Base-by-base conservation (phyloP, 2,329 filamentous ascomycete genomes). In the Fusarium newnesense region DNA sequence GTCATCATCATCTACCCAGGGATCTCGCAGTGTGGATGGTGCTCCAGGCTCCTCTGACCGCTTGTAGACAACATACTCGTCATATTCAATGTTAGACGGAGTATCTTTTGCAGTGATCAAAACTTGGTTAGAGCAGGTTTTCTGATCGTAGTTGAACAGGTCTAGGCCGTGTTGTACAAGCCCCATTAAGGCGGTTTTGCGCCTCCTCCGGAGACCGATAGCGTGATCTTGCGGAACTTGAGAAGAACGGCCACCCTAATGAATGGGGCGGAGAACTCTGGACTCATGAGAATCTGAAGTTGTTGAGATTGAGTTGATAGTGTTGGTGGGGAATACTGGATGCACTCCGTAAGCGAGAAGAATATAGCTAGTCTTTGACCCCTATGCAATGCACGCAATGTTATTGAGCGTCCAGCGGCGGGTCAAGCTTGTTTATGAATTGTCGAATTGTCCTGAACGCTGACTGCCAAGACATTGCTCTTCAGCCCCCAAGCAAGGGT, bases 51-150 rank as follows among this genome's bases (percentile, higher is more conserved):
- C 70, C 52, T 76, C 67, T 37, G 67, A 61, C 60, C 74, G 71
- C 47, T 77, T 79, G 44, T 81, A 83, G 44, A 82, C 81, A 30
- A 82, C 81, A 53, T 82, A 83, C 72, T 83, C 81, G 39, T 83
- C 81, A 42, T 82, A 83, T 58, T 80, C 82, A 36, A 82, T 75
- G 58, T 80, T 79, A 28, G 81, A 83, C 39, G 72, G 73, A 10
- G 76, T 71, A 9, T 73, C 72, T 9, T 78, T 69, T 15, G 78
- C 75, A 10, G 73, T 77, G 50, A 83, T 74, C n/a, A 83, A 76
- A 47, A 83, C 76, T 56, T 81, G 79, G n/a, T 73, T 74, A 44
- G 80, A 79, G 49, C 80, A 77, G 52, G 73, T 69, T 40, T 75
- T 71, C 52, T 80, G 81, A 72, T 83, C 81, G 67, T 81, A 83